Evolutionary conservation across 2,329 filamentous ascomycete species (phyloP).

Genomic region (Aspergillus chevalieri): DNA sequence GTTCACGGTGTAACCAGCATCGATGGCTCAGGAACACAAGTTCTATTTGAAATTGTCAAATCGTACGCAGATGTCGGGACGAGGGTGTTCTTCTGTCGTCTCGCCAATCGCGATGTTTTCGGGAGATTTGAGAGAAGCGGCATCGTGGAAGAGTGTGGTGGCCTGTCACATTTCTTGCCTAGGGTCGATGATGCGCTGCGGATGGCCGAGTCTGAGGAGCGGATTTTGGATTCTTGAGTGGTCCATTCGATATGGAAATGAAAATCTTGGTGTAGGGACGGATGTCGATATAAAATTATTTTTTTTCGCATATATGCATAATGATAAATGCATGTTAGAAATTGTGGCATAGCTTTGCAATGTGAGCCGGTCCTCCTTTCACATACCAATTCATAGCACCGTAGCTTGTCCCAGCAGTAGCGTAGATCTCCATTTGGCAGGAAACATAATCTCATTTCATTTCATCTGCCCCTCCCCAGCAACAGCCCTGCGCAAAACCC

Average conservation of each 20-base stretch:
- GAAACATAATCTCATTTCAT: neutral
- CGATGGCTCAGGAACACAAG: conserved; percentile 88
- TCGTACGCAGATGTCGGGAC: conserved; percentile 72
- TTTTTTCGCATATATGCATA: neutral
- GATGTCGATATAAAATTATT: neutral
- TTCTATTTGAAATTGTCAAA: conserved; percentile 80
- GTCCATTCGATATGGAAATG: no score
- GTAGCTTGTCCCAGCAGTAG: neutral
- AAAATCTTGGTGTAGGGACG: neutral
- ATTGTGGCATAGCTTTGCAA: neutral
- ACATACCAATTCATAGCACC: no score
- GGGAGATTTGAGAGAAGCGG: conserved; percentile 69
- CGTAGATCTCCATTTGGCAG: neutral
- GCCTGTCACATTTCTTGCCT: conserved; percentile 68
- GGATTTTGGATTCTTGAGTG: conserved; percentile 31
- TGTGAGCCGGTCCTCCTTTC: neutral
- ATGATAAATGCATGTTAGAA: neutral
- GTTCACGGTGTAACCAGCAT: conserved; percentile 95
- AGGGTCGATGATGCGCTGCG: conserved; percentile 80
- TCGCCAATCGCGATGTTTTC: conserved; percentile 57
- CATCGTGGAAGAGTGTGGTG: conserved; percentile 78
- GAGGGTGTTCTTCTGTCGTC: conserved; percentile 49
- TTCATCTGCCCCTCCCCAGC: conserved; percentile 11
- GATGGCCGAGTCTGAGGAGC: conserved; percentile 67
- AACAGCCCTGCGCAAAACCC: conserved; percentile 25